These are phyloP conservation scores for Discostella stelligeroides DNA, from an alignment of 108 stramenopile genomes.

Conservation along the genomic window DNA sequence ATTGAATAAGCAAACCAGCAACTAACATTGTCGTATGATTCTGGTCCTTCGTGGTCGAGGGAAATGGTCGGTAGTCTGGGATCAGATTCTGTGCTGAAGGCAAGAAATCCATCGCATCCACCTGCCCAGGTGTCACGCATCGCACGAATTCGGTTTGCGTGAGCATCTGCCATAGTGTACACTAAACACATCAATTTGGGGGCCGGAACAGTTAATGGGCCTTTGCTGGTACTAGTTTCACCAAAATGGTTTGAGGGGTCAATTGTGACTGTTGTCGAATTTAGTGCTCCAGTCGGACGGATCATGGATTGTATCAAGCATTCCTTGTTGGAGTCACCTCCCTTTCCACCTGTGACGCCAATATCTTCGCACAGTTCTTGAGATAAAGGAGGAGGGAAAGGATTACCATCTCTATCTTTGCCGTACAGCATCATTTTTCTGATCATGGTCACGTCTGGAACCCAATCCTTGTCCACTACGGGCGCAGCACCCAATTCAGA, in stretches of 20 bases:
- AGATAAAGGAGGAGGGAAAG: constrained; percentile 67
- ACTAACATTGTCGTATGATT: constrained; percentile 86
- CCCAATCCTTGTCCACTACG: constrained; percentile 45
- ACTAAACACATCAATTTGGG: constrained; percentile 75
- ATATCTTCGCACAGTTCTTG: constrained; percentile 65
- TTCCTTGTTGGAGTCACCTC: constrained; percentile 52
- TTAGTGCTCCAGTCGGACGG: constrained; percentile 36
- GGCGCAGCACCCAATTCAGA: constrained; percentile 42
- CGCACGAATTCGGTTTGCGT: constrained; percentile 61
- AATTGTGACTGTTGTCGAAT: constrained; percentile 44
- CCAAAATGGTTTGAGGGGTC: constrained; percentile 45
- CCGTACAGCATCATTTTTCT: constrained; percentile 61
- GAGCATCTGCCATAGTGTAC: constrained; percentile 71
- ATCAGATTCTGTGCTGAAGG: constrained; percentile 73
- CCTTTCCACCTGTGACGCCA: constrained; percentile 44
- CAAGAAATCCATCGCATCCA: constrained; percentile 92
- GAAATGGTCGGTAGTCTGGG: constrained; percentile 56
- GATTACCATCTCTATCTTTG: constrained; percentile 64
- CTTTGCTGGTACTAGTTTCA: constrained; percentile 10
- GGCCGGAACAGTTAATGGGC: constrained; percentile 28
- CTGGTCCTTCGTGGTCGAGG: constrained; percentile 64
- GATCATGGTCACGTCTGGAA: constrained; percentile 77
- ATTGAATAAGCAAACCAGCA: constrained; percentile 2
- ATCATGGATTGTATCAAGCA: constrained; percentile 38
- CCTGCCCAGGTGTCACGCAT: constrained; percentile 71